A percentile compares a stretch with the other conserved stretches of the same genome.
phyloP scores from a whole-genome alignment of 2,329 filamentous ascomycete species.

The Aspergillus sp. region DNA sequence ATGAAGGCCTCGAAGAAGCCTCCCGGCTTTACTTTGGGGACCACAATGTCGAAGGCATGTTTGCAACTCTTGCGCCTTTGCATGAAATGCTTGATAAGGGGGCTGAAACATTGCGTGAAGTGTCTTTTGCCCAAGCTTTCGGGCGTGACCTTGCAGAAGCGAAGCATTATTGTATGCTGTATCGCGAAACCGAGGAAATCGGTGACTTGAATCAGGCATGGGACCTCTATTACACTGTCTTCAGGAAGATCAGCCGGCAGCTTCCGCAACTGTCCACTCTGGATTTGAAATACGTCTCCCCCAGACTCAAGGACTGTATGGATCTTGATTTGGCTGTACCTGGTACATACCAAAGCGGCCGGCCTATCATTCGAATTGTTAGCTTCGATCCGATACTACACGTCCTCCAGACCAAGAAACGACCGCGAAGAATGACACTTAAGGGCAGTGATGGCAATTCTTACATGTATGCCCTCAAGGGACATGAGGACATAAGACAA shows the following conservation, averaged over 20 bases:
- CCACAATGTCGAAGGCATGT: constrained; percentile 97
- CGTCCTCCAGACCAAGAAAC: constrained; percentile 96
- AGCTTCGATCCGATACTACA: constrained; percentile 87
- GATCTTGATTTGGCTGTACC: constrained; percentile 93
- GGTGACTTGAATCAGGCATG: constrained; percentile 97
- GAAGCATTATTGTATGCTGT: constrained; percentile 92
- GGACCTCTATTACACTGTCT: constrained; percentile 99
- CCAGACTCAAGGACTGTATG: constrained; percentile 80
- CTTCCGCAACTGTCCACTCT: constrained; percentile 88
- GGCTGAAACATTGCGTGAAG: constrained; percentile 89
- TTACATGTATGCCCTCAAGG: constrained; percentile 91
- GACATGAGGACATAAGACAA: constrained; percentile 98
- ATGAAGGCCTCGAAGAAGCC: constrained; percentile 95
- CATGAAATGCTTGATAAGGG: constrained; percentile 90
- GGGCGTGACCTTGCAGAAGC: constrained; percentile 93
- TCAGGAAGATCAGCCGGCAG: constrained; percentile 91
- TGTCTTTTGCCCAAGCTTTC: constrained; percentile 97
- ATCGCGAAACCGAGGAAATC: constrained; percentile 81
- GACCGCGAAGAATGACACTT: constrained; percentile 83
- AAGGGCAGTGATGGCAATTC: constrained; percentile 83
- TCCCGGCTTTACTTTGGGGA: constrained; percentile 96
- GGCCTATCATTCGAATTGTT: constrained; percentile 77
- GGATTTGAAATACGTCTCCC: constrained; percentile 95
- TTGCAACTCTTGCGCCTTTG: constrained; percentile 81
- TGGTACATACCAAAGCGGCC: constrained; percentile 82